Percentiles rank a stretch among this genome's conserved stretches.
Evolutionary conservation across 768 basidiomycete genomes (phyloP).

Genomic region (Termitomyces sp.): DNA sequence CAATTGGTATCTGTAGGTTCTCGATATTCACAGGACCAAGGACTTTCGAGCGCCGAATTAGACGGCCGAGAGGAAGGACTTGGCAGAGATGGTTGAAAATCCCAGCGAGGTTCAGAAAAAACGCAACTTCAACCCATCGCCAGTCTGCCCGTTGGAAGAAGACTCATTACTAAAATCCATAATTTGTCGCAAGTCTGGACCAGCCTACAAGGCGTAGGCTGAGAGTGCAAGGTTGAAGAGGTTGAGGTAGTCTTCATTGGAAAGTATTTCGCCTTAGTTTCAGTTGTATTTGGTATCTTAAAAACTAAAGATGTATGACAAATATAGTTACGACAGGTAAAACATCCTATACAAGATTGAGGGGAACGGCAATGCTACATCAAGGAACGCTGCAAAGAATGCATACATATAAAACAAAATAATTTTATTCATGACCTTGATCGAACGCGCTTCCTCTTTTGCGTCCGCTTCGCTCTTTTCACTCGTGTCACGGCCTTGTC

Average conservation of each 20-base stretch:
- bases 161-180: slow-evolving; percentile 31
- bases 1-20: slow-evolving; percentile 39
- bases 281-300: background rate
- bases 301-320: no score
- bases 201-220: slow-evolving; percentile 61
- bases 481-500: background rate
- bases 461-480: background rate
- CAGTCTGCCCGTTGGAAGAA: slow-evolving; percentile 5
- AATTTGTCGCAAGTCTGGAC: slow-evolving; percentile 45
- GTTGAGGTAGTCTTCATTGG: slow-evolving; percentile 38
- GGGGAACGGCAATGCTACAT: no score
- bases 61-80: slow-evolving; percentile 58
- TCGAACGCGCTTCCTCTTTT: background rate
- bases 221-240: slow-evolving; percentile 61
- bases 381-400: no score
- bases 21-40: slow-evolving; percentile 22
- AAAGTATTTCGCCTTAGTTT: slow-evolving; percentile 9
- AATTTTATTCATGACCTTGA: background rate
- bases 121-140: slow-evolving; percentile 37
- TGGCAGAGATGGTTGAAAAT: slow-evolving; percentile 14
- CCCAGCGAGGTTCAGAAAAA: background rate
- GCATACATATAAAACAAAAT: no score
- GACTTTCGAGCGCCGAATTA: slow-evolving; percentile 36
- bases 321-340: no score
- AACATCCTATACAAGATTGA: no score